A percentile compares a stretch with the other conserved stretches of the same genome.
Evolutionary conservation across 345 rosid species (phyloP).

Genomic region (Acer saccharum): DNA sequence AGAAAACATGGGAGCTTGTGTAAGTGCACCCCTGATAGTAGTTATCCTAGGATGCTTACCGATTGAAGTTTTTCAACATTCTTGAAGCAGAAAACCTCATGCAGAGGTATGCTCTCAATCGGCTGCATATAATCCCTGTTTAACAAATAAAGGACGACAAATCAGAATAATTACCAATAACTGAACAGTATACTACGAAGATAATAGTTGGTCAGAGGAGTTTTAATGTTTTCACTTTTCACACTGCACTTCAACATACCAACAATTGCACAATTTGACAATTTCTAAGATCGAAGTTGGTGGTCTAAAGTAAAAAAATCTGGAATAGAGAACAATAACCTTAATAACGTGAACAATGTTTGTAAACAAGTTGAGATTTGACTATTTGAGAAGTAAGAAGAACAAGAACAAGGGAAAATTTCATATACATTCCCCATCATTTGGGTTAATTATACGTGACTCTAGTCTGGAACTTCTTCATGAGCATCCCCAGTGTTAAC

Average conservation of each 20-base stretch:
- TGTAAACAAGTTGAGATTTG: neutral
- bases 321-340: neutral
- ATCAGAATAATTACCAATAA: conserved; percentile 3
- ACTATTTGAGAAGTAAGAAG: neutral
- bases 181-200: neutral
- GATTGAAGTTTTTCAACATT: conserved; percentile 65
- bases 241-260: neutral
- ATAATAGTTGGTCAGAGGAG: neutral
- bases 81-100: conserved; percentile 83
- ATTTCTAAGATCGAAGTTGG: neutral
- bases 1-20: neutral
- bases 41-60: conserved; percentile 48
- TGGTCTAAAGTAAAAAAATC: neutral
- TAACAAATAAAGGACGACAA: conserved; percentile 22
- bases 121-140: conserved; percentile 80
- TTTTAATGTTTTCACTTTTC: neutral
- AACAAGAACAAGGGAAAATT: neutral
- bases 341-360: neutral
- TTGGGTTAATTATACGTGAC: neutral
- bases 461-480: neutral
- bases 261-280: neutral
- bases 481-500: neutral
- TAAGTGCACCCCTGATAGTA: conserved; percentile 2
- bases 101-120: conserved; percentile 62
- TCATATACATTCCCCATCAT: neutral